Evolutionary conservation across 163 green algal genomes (phyloP).

Genomic region (Volvox carteri): DNA sequence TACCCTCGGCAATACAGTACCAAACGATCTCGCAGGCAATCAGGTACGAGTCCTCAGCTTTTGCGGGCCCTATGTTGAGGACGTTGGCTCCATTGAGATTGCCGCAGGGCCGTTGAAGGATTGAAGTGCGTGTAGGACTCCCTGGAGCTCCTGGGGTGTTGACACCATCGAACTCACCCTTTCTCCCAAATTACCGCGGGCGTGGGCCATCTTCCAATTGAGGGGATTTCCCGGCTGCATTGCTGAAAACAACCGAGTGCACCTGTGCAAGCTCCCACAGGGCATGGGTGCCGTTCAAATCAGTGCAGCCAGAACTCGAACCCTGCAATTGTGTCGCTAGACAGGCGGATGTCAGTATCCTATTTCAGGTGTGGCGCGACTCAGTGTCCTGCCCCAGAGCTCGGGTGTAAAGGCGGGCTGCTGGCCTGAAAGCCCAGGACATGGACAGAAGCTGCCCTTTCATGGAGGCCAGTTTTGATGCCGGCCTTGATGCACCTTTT

Average conservation of each 20-base stretch:
- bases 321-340: background rate
- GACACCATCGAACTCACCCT: background rate
- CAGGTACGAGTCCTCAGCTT: background rate
- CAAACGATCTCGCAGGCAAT: background rate
- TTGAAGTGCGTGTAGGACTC: too few species aligned
- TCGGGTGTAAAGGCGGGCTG: too few species aligned
- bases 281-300: background rate
- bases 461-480: background rate
- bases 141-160: conserved; percentile 24
- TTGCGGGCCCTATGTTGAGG: too few species aligned
- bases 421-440: too few species aligned
- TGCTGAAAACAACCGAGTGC: too few species aligned
- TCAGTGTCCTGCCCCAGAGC: background rate
- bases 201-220: background rate
- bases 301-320: too few species aligned
- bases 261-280: background rate
- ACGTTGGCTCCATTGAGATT: conserved; percentile 22
- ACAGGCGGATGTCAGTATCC: background rate
- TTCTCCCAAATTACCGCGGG: background rate
- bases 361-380: too few species aligned
- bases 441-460: too few species aligned
- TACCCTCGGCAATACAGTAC: conserved; percentile 11
- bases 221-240: conserved; percentile 3
- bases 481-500: background rate
- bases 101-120: too few species aligned